phyloP scores from a whole-genome alignment of 805 yeast genomes.

The Saccharomycopsis lassenensis region DNA sequence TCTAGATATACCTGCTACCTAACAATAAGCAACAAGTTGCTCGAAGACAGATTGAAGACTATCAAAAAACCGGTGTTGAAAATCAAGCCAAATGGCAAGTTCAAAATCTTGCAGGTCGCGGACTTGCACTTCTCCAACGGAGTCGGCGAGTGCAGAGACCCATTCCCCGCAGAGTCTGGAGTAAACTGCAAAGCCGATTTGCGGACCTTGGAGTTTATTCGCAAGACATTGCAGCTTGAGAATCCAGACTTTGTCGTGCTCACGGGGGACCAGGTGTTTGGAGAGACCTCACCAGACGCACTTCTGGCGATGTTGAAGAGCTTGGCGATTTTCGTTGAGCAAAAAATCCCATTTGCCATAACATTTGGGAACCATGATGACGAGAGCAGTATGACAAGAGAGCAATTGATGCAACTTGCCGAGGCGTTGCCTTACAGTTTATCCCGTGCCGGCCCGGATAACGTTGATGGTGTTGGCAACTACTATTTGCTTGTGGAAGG shows the following conservation, averaged over 20 bases:
- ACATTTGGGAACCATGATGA: slow-evolving; percentile 93
- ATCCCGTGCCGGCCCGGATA: slow-evolving; percentile 51
- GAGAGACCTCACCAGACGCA: slow-evolving; percentile 69
- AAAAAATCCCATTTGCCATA: slow-evolving; percentile 73
- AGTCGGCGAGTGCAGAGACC: slow-evolving; percentile 68
- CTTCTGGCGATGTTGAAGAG: slow-evolving; percentile 75
- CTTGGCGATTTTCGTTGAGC: slow-evolving; percentile 51
- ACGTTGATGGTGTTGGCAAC: slow-evolving; percentile 77
- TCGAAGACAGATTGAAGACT: slow-evolving; percentile 1
- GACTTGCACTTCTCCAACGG: slow-evolving; percentile 89
- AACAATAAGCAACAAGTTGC: slow-evolving; percentile 10
- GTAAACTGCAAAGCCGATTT: slow-evolving; percentile 68
- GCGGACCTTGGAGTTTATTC: slow-evolving; percentile 51
- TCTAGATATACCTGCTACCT: slow-evolving; percentile 10
- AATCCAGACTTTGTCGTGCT: slow-evolving; percentile 76
- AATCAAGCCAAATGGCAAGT: slow-evolving; percentile 35
- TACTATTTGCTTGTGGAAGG: slow-evolving; percentile 47
- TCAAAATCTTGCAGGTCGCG: slow-evolving; percentile 80
- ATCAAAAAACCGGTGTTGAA: slow-evolving; percentile 26
- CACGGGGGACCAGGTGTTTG: slow-evolving; percentile 89
- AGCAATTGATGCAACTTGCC: slow-evolving; percentile 48
- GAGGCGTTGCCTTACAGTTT: slow-evolving; percentile 56
- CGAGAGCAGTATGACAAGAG: slow-evolving; percentile 60
- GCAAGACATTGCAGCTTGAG: slow-evolving; percentile 58
- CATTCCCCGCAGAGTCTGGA: slow-evolving; percentile 39